Conservation (phyloP, 208 protist genomes). For the Crithidia fasciculata region DNA sequence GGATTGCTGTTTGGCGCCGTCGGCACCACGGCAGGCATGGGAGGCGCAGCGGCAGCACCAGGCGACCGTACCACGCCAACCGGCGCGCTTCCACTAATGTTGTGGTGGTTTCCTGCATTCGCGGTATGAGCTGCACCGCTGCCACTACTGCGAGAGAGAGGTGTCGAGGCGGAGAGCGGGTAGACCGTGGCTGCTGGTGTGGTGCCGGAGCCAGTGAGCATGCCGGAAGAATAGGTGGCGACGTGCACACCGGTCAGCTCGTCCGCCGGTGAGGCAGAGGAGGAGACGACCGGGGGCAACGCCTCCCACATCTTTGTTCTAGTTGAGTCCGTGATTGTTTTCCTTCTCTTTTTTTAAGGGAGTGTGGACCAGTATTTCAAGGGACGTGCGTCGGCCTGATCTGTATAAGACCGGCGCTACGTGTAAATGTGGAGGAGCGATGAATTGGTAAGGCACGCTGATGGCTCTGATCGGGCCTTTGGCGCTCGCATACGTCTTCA, state of each 20-base stretch:
- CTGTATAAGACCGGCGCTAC: no score
- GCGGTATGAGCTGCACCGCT: neutral
- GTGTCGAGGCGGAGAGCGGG: neutral
- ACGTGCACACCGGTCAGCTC: slow-evolving; percentile 27
- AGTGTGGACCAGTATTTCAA: no score
- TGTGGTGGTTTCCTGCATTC: neutral
- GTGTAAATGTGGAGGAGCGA: no score
- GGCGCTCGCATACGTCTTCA: no score
- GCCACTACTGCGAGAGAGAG: neutral
- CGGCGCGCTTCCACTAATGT: no score
- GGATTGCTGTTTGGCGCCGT: slow-evolving; percentile 4
- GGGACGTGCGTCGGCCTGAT: no score
- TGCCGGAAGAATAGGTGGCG: slow-evolving; percentile 18
- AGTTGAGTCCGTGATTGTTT: neutral
- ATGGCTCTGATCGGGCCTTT: no score
- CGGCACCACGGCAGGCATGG: neutral
- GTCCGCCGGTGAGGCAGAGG: slow-evolving; percentile 14
- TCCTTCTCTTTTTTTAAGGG: neutral
- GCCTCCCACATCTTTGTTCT: slow-evolving; percentile 29
- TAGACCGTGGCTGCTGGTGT: neutral
- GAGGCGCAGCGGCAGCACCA: neutral
- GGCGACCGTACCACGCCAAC: neutral
- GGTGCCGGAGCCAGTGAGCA: slow-evolving; percentile 7
- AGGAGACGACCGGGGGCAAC: slow-evolving; percentile 24
- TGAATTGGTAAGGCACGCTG: no score